Percentiles rank a stretch among this genome's conserved stretches.
Evolutionary conservation across 2,329 filamentous ascomycete genomes (phyloP).

Genomic region (Arthrinium phaeospermum): DNA sequence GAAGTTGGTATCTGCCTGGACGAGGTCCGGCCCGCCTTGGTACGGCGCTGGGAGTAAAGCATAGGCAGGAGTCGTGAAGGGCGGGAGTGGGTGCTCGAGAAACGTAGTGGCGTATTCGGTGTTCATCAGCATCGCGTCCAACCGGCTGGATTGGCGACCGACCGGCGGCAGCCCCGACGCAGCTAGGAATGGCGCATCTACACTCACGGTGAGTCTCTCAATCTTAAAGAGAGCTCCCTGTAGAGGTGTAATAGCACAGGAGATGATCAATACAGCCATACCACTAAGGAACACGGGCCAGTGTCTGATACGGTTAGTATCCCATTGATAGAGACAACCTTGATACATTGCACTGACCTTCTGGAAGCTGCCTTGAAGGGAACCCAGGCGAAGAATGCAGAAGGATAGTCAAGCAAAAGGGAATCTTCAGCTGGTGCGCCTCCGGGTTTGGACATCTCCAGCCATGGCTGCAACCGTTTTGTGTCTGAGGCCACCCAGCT

Average conservation of each 20-base stretch:
- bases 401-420: not conserved
- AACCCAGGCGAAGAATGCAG: not conserved
- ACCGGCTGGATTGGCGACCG: not conserved
- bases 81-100: not conserved
- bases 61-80: not conserved
- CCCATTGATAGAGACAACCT: fast-evolving
- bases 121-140: not conserved
- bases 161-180: not conserved
- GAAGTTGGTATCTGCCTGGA: not conserved
- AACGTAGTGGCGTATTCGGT: not conserved
- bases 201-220: not conserved
- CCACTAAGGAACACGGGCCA: not conserved
- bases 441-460: not conserved
- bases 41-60: not conserved
- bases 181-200: not conserved
- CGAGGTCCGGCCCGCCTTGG: not conserved
- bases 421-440: not conserved
- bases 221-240: not conserved
- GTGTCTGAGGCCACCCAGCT: not conserved
- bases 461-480: not conserved
- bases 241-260: not conserved
- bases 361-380: not conserved
- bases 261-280: not conserved
- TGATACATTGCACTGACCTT: not conserved
- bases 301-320: not conserved